Conservation (phyloP, 495 filamentous ascomycete species). For the Hyaloscypha hepaticicola region DNA sequence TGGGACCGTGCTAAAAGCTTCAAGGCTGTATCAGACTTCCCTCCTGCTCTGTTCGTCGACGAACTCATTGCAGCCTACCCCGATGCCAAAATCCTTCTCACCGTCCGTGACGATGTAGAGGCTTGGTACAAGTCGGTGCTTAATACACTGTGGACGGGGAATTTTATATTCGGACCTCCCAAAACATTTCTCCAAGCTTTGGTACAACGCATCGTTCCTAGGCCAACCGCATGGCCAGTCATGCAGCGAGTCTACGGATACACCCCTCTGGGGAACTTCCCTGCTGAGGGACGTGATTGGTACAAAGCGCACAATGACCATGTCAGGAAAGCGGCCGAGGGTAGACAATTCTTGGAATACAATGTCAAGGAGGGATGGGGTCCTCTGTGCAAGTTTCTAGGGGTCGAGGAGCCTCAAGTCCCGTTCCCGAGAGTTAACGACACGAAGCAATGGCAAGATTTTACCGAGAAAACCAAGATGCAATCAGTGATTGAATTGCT, state of each 20-base stretch:
- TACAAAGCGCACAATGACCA: constrained; percentile 32
- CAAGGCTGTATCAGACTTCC: constrained; percentile 41
- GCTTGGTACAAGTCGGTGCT: constrained; percentile 39
- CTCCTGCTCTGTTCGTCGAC: constrained; percentile 35
- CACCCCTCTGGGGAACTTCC: neutral
- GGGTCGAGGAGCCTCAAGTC: constrained; percentile 20
- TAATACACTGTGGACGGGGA: constrained; percentile 2
- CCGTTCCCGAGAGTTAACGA: constrained; percentile 14
- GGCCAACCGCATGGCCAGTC: neutral
- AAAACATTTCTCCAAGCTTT: neutral
- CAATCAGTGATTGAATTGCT: neutral
- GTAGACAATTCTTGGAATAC: constrained; percentile 40
- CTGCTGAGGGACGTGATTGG: constrained; percentile 13
- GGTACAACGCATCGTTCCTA: neutral
- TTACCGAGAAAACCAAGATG: neutral
- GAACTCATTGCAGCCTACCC: constrained; percentile 48
- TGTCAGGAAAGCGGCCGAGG: constrained; percentile 32
- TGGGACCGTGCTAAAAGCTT: neutral
- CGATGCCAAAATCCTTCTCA: constrained; percentile 45
- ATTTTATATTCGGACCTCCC: constrained; percentile 1
- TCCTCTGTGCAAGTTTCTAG: constrained; percentile 44
- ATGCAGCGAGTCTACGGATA: neutral
- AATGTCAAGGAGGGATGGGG: constrained; percentile 47
- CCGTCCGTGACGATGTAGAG: constrained; percentile 35
- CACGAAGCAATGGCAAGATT: neutral